Base-by-base conservation (phyloP, 1,284 basidiomycete species). In the Apiotrichum sp. region DNA sequence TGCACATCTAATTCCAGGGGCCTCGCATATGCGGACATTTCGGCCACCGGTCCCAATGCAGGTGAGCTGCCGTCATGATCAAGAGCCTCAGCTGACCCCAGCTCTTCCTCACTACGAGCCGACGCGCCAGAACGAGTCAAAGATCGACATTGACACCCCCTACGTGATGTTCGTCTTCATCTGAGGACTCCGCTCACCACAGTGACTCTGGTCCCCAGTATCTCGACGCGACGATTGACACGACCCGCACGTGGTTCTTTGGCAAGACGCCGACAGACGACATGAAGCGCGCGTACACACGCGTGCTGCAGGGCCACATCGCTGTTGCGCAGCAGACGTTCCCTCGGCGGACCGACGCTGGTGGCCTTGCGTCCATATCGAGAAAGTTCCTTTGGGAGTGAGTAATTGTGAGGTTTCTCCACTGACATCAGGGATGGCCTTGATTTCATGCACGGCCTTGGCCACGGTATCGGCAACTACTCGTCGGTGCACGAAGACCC, bases 301-400 rank as follows among this genome's bases (percentile, higher is more conserved):
- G 92, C 29, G 96, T 98, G 32, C 76, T 98, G 52, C 95, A 98
- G 76, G 95, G 95, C 4, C 95, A 98, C 78, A 93, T 98, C 64
- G 89, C 91, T 40, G 91, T 96, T 63, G 90, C 93, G 75, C 84
- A 80, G 59, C 87, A 87, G 3, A 80, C 91, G 33, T 98, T 95
- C 80, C 93, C 93, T 22, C 83, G 86, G 70, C 89, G 89, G 7
- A 93, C 90, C 1, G 86, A 86, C 3, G 91, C 91, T 0, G 77
- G 79, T 44, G 83, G 87, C 69, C 77, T 97, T 34, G 89, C 93
- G 69, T 87, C 89, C 49, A 80, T 96, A 16, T 92, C 93, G 10
- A 83, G 90, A 46, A 85, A 84, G 61, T 86, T 87, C 22, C 78
- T 96, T 4, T 96, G 89, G 89, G 84, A 86, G 72, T 73, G 62